phyloP scores from a whole-genome alignment of 2,329 filamentous ascomycete genomes.

The Amauroascus niger region DNA sequence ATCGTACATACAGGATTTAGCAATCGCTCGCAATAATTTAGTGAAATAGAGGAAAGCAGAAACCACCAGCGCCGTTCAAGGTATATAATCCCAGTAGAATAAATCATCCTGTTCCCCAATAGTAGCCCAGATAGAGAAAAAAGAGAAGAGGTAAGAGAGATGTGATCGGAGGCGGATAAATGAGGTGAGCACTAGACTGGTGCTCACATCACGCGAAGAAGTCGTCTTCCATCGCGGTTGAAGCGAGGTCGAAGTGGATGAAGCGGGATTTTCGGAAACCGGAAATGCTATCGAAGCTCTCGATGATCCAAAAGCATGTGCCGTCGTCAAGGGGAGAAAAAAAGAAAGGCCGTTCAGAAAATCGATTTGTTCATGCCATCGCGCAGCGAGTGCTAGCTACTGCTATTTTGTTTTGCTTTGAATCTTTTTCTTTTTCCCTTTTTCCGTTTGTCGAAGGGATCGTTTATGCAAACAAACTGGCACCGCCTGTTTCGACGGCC shows the following conservation, averaged over 20 bases:
- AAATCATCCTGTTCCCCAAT: neutral
- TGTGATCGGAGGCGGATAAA: neutral
- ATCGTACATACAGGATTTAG: slow-evolving; percentile 7
- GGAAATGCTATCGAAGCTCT: neutral
- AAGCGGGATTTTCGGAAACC: neutral
- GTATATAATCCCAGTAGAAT: slow-evolving; percentile 3
- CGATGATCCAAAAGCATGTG: neutral
- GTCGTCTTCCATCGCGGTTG: neutral
- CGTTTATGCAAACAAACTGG: slow-evolving; percentile 49
- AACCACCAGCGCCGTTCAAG: slow-evolving; percentile 11
- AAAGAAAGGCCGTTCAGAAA: neutral
- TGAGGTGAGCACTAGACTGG: neutral
- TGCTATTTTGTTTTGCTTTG: neutral
- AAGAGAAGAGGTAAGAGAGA: neutral
- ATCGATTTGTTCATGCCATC: neutral
- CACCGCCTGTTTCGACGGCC: slow-evolving; percentile 87
- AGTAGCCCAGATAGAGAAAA: neutral
- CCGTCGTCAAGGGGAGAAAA: too few species aligned
- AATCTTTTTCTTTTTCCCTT: neutral
- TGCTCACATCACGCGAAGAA: neutral
- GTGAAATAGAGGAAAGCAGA: neutral
- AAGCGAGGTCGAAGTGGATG: neutral
- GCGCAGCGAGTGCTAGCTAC: slow-evolving; percentile 8
- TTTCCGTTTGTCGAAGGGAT: neutral
- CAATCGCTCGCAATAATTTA: slow-evolving; percentile 4